phyloP scores from a whole-genome alignment of 192 early-diverging fungal genomes.

The Paraglomus brasilianum region DNA sequence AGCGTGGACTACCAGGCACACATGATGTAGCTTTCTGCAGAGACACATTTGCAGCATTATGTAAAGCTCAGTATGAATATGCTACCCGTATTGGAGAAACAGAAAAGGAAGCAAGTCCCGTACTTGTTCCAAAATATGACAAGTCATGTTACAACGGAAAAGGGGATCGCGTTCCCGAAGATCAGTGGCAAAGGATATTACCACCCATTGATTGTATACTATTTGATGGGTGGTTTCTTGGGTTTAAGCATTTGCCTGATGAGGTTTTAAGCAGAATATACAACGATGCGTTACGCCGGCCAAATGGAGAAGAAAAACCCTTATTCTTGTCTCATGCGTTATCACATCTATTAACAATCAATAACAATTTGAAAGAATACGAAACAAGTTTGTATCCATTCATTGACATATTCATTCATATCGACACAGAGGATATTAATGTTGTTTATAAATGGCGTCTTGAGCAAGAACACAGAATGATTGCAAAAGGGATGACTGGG shows the following conservation, averaged over 20 bases:
- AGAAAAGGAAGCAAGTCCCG: constrained; percentile 10
- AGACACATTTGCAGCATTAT: constrained; percentile 49
- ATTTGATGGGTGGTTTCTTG: constrained; percentile 93
- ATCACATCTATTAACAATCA: constrained; percentile 45
- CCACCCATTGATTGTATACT: constrained; percentile 76
- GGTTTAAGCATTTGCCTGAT: constrained; percentile 67
- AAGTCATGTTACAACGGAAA: constrained; percentile 73
- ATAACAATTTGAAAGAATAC: constrained; percentile 52
- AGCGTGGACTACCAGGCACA: constrained; percentile 87
- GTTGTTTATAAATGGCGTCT: constrained; percentile 83
- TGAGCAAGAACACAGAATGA: constrained; percentile 77
- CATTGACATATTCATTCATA: constrained; percentile 76
- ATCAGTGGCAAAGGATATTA: constrained; percentile 54
- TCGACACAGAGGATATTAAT: constrained; percentile 58
- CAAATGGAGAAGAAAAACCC: not conserved
- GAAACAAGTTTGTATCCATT: constrained; percentile 60
- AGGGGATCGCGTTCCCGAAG: constrained; percentile 70
- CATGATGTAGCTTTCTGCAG: constrained; percentile 75
- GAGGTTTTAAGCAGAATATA: constrained; percentile 30
- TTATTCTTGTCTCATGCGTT: constrained; percentile 41
- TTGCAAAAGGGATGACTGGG: constrained; percentile 47
- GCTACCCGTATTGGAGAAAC: not conserved
- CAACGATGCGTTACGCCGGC: constrained; percentile 4
- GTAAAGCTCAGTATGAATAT: constrained; percentile 28
- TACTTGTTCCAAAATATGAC: constrained; percentile 75